Conservation (phyloP, 495 filamentous ascomycete species). For the Thermothielavioides terrestris region DNA sequence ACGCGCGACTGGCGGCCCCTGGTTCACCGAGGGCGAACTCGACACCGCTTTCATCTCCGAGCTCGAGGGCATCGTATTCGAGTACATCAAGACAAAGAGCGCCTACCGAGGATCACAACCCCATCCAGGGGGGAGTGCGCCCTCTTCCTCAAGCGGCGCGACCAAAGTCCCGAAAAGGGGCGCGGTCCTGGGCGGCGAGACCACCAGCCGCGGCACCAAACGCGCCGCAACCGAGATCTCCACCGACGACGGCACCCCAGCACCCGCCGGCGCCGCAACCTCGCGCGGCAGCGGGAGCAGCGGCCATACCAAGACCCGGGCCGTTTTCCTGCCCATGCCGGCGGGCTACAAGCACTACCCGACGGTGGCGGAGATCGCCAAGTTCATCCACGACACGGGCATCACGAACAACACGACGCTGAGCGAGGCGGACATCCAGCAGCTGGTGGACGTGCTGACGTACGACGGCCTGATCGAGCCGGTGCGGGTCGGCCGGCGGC, state of each 20-base stretch:
- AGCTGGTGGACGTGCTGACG: constrained; percentile 74
- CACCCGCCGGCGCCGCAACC: neutral
- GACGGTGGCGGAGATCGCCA: constrained; percentile 61
- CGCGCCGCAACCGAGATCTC: constrained; percentile 38
- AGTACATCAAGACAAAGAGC: constrained; percentile 59
- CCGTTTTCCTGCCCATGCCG: constrained; percentile 52
- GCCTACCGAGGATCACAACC: constrained; percentile 46
- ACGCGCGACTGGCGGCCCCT: constrained; percentile 83
- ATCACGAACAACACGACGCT: constrained; percentile 57
- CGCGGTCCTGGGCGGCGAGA: constrained; percentile 28
- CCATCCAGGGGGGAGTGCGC: constrained; percentile 12
- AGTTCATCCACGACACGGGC: constrained; percentile 54
- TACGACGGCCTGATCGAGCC: constrained; percentile 71
- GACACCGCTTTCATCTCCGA: constrained; percentile 77
- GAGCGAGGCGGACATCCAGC: constrained; percentile 61
- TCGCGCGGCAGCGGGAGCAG: constrained; percentile 22
- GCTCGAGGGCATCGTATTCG: constrained; percentile 57
- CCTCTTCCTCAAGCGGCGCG: constrained; percentile 6
- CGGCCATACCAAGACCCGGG: constrained; percentile 8
- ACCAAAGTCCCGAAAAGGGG: constrained; percentile 35
- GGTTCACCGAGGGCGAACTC: constrained; percentile 73
- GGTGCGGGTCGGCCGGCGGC: constrained; percentile 34
- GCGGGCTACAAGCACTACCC: constrained; percentile 67
- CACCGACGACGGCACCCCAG: constrained; percentile 24
- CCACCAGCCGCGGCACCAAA: constrained; percentile 31